Evolutionary conservation across 352 stramenopile genomes (phyloP).

Genomic region (Globisporangium abappressorium): DNA sequence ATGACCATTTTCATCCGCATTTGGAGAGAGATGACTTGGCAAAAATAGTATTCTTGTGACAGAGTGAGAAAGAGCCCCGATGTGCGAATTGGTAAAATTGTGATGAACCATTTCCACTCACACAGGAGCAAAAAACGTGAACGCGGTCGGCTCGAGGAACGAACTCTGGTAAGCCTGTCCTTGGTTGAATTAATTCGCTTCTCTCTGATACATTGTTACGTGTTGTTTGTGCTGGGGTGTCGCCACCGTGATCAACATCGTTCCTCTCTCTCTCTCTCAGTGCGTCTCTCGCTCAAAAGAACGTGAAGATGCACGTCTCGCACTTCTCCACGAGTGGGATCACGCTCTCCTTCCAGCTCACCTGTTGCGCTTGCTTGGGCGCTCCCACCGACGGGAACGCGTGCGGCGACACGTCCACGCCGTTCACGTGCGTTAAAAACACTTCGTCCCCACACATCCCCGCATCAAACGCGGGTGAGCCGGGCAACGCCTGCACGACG

Average conservation of each 20-base stretch:
- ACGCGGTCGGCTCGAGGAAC: too few species aligned
- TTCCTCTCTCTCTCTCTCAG: background rate
- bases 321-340: conserved; percentile 70
- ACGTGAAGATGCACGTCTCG: conserved; percentile 79
- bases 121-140: too few species aligned
- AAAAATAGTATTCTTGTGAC: background rate
- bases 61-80: background rate
- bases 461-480: conserved; percentile 63
- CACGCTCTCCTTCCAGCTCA: conserved; percentile 76
- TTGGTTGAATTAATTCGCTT: too few species aligned
- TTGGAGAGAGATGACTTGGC: background rate
- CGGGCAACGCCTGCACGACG: conserved; percentile 63
- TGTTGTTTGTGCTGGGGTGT: too few species aligned
- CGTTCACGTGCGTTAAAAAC: conserved; percentile 81
- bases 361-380: conserved; percentile 23
- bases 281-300: conserved; percentile 36
- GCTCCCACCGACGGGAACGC: conserved; percentile 56
- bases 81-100: background rate
- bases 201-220: too few species aligned
- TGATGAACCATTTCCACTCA: background rate
- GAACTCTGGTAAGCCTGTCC: too few species aligned
- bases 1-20: background rate
- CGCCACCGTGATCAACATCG: background rate
- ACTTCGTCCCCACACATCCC: conserved; percentile 73
- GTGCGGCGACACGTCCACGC: conserved; percentile 69